Conservation (phyloP, 2,329 filamentous ascomycete species). For the Fusarium verticillioides region DNA sequence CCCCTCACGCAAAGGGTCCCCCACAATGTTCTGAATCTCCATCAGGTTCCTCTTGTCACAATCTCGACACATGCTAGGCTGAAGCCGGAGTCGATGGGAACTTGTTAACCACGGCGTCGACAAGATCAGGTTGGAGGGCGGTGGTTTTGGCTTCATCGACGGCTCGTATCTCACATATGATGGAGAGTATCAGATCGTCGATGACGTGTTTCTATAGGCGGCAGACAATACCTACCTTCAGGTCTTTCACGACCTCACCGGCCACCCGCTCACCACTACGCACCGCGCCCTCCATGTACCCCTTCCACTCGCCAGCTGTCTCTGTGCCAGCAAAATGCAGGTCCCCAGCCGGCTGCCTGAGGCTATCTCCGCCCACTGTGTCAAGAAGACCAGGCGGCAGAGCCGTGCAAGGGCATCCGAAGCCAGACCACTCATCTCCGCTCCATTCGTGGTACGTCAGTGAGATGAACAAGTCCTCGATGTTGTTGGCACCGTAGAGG, state of each 20-base stretch:
- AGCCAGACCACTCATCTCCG: neutral
- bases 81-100: too few species aligned
- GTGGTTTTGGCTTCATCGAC: too few species aligned
- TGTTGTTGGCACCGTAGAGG: neutral
- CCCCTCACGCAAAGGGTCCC: neutral
- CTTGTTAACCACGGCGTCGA: too few species aligned
- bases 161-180: too few species aligned
- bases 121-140: too few species aligned
- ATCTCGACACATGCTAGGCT: too few species aligned
- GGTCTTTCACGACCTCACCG: neutral
- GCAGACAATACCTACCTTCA: neutral
- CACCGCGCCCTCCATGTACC: slow-evolving; percentile 31
- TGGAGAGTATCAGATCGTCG: too few species aligned
- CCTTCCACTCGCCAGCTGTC: slow-evolving; percentile 16
- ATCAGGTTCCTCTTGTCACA: too few species aligned
- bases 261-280: slow-evolving; percentile 13
- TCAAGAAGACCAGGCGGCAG: neutral
- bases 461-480: neutral
- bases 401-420: neutral
- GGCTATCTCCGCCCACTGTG: neutral
- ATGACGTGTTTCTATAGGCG: neutral
- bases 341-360: neutral
- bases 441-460: neutral
- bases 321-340: slow-evolving; percentile 29
- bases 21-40: neutral